Base-by-base conservation (phyloP, 257 asterid genomes). In the Scutellaria minor region DNA sequence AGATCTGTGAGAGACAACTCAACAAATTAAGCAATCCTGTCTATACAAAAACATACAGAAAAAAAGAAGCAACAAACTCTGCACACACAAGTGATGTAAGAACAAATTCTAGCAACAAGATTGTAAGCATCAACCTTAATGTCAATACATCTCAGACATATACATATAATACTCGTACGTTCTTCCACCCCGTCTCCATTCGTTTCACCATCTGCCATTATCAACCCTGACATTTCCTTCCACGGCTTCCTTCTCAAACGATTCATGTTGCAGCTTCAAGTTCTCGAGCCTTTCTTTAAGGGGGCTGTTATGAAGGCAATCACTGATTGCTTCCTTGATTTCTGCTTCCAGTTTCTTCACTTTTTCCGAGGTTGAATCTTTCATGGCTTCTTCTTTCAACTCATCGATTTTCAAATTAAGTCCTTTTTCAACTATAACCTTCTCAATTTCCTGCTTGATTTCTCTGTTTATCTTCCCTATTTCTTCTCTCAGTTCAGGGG, bases 271-370 rank as follows among this genome's bases (percentile, higher is more conserved):
- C 56, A 40, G 14, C 71, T 73, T 79, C 12, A 87, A 50, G 58
- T 18, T 76, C 50, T 87, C 88, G 15, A 82, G 82, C 66, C 80
- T 81, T 66, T 83, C 83, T 51, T 74, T 79, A 35, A 87, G 69
- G 37, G 84, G 87, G 66, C 76, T 66, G 75, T 15, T 81, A 68
- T 69, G 66, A 12, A 85, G 80, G 64, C 84, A 81, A 60, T 67
- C 76, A 68, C 71, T 66, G 63, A 87, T 71, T 13, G 45, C 83
- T 63, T 83, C 84, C 71, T 77, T 85, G 12, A 87, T 68, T 73
- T 85, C 87, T 12, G 81, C 79, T 78, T 83, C 85, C 60, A 87
- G 60, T 56, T 39, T 75, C 72, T 55, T 73, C 60, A 42, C 88
- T 51, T 68, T 84, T 45, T 84, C 85, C 0, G 85, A 79, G 15